Base-by-base conservation (phyloP, 352 stramenopile species). In the Pythium volutum region DNA sequence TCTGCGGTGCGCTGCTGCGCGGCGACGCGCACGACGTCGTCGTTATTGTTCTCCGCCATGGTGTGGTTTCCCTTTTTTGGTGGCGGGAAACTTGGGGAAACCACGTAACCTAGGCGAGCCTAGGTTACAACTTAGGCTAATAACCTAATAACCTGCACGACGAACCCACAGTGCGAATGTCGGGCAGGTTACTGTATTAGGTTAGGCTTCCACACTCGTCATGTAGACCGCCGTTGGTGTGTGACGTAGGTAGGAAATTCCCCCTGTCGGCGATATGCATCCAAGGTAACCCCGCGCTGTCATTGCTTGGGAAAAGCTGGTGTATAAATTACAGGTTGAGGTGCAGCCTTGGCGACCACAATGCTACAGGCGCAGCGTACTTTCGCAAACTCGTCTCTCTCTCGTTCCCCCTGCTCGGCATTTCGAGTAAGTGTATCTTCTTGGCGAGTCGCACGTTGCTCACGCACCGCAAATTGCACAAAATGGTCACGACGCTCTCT, bases 1-100 rank as follows among this genome's bases (percentile, higher is more conserved):
- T 53, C 46, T 4, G 77, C 54, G 20, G 31, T 33, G 22, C 79
- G 75, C 64, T 89, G 79, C 34, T 70, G 59, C 10, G 59, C 43
- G 18, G 70, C 47, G 45, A 57, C 46, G 29, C 25, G 43, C n/a
- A 83, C 63, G 20, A 86, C 59, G 16, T 50, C 31, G 16, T 25
- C 48, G 20, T 48, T 41, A 1, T 46, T 60, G 46, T 69, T 45
- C 9, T 49, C 46, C 9, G 12, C 52, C 34, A 49, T 62, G 1
- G 2, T 43, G n/a, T 4, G 18, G 27, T 27, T 59, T 49, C 12
- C 7, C 18, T 27, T 18, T 26, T 53, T 45, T 36, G 14, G 10
- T 53, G 43, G 18, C 11, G 31, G n/a, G 46, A 38, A 57, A 26
- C 11, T 34, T 2, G 16, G 12, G 47, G 8, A 41, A 26, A 9